Conservation (phyloP, 192 early-diverging fungal genomes). For the Lunasporangiospora selenospora region DNA sequence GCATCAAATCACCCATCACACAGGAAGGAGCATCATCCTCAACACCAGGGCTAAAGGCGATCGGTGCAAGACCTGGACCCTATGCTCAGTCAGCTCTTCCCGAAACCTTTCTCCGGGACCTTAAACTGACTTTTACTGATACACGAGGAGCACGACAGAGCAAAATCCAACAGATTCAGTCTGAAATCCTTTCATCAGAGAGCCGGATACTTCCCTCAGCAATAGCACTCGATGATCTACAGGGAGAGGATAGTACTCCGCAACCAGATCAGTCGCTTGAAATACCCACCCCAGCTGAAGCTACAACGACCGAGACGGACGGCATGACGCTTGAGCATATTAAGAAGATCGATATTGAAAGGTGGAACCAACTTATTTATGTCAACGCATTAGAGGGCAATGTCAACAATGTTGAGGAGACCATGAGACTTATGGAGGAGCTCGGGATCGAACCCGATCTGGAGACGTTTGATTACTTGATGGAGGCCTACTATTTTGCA, state of each 20-base stretch:
- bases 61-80: conserved; percentile 1
- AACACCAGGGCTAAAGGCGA: neutral
- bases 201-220: conserved; percentile 4
- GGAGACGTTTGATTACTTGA: conserved; percentile 75
- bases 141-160: conserved; percentile 17
- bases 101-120: conserved; percentile 29
- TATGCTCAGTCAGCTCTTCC: conserved; percentile 19
- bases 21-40: neutral
- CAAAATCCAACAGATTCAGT: conserved; percentile 20
- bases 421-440: conserved; percentile 52
- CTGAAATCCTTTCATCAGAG: conserved; percentile 12
- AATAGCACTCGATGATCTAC: too few species aligned
- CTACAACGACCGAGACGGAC: neutral
- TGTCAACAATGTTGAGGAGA: conserved; percentile 27
- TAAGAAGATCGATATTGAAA: conserved; percentile 14
- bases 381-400: conserved; percentile 36
- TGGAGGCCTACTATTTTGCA: conserved; percentile 78
- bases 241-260: too few species aligned
- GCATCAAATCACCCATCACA: conserved; percentile 13
- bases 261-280: too few species aligned
- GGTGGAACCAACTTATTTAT: conserved; percentile 42
- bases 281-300: too few species aligned
- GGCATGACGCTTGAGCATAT: conserved; percentile 17
- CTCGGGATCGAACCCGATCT: conserved; percentile 70
- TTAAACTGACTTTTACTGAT: conserved; percentile 31